Conservation (phyloP, 495 filamentous ascomycete species). For the Parathielavia hyrcaniae region DNA sequence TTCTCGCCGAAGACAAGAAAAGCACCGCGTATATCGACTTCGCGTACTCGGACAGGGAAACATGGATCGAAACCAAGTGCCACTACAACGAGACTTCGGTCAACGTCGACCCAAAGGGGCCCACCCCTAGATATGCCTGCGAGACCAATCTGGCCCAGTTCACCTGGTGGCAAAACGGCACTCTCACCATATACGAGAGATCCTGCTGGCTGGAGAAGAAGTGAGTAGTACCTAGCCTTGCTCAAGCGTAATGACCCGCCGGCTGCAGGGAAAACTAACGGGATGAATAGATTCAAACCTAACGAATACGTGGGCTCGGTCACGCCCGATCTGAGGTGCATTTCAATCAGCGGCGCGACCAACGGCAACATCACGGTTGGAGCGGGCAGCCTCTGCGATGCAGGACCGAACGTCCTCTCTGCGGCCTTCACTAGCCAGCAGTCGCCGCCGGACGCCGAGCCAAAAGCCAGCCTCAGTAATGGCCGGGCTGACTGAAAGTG, state of each 20-base stretch:
- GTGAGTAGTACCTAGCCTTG: not conserved
- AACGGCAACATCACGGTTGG: conserved; percentile 12
- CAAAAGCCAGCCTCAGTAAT: not conserved
- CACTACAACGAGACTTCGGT: conserved; percentile 27
- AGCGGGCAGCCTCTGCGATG: conserved; percentile 16
- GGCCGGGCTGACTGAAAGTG: not conserved
- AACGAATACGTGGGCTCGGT: conserved; percentile 24
- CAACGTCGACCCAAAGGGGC: conserved; percentile 22
- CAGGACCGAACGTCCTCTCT: not conserved
- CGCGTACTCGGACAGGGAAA: conserved; percentile 22
- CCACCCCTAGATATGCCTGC: conserved; percentile 27
- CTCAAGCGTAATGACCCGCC: not conserved
- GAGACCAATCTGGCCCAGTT: conserved; percentile 39
- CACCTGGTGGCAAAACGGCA: conserved; percentile 45
- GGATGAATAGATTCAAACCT: not conserved
- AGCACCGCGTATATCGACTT: conserved; percentile 19
- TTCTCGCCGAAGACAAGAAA: conserved; percentile 18
- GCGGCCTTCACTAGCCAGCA: conserved; percentile 25
- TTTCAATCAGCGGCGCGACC: not conserved
- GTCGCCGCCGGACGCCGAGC: conserved; percentile 15
- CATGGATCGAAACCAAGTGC: conserved; percentile 27
- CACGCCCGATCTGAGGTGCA: conserved; percentile 17
- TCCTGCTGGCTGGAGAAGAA: conserved; percentile 21
- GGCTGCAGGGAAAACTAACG: not conserved
- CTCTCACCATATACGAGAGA: conserved; percentile 31